phyloP scores from a whole-genome alignment of 208 protist species.

The Leishmania tropica region DNA sequence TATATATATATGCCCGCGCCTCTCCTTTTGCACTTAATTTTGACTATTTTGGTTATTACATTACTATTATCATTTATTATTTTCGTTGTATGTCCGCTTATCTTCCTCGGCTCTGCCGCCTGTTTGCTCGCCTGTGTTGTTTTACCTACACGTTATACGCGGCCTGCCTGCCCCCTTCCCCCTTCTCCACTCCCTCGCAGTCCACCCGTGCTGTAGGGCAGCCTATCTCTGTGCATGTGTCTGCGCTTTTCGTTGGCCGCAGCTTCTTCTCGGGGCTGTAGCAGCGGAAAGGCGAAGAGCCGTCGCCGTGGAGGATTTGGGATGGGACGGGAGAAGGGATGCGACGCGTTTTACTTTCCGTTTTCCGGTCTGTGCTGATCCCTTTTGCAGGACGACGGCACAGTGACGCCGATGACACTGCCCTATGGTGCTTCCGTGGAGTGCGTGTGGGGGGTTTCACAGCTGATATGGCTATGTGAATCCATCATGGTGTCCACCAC shows the following conservation, averaged over 20 bases:
- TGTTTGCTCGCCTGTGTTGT: not conserved
- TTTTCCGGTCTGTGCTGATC: not conserved
- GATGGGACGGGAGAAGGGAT: not conserved
- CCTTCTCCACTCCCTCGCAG: not conserved
- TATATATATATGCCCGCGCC: no score
- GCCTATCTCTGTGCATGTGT: not conserved
- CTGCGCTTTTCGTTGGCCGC: not conserved
- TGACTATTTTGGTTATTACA: not conserved
- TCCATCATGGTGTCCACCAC: not conserved
- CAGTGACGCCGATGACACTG: not conserved
- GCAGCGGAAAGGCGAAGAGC: not conserved
- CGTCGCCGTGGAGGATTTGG: not conserved
- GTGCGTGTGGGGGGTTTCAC: not conserved
- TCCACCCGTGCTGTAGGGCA: not conserved
- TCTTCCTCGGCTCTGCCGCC: not conserved
- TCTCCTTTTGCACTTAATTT: not conserved
- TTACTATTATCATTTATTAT: not conserved
- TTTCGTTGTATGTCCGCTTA: no score
- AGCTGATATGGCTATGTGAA: not conserved
- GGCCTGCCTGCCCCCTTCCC: not conserved
- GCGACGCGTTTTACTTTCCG: not conserved
- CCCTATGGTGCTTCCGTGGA: not conserved
- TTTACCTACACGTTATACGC: not conserved
- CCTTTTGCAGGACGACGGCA: not conserved
- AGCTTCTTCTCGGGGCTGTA: not conserved